Base-by-base conservation (phyloP, 1,139 yeast species). In the Kodamaea derodonti region DNA sequence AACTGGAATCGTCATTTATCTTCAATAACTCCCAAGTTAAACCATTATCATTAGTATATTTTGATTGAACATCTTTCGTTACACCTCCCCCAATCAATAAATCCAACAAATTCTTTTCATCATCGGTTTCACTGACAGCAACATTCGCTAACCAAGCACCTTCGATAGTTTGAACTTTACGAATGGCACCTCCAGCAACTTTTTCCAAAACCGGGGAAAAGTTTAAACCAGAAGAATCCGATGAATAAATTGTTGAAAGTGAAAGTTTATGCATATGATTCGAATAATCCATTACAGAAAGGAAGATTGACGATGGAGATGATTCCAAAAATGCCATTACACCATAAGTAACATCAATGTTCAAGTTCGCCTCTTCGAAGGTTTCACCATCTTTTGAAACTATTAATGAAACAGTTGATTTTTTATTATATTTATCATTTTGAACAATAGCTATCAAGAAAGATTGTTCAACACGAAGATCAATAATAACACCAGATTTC, bases 141-240 rank as follows among this genome's bases (percentile, higher is more conserved):
- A 50, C 48, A 43, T 74, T 75, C n/a, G 80, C 76, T 30, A 83
- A 52, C 81, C 87, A 75, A 14, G 78, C 76, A 11, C 94, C 94
- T 41, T 83, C 88, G 27, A 83, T 66, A n/a, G 70, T 70, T 42
- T 78, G 72, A 8, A 80, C 67, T 42, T 76, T 76, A 28, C 67
- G 69, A 15, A 80, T 51, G 14, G 70, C 65, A 15, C 65, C 66
- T 14, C 68, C 59, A 31, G 62, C 60, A 17, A 77, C 65, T 26
- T 69, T 55, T 6, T 69, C 74, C 30, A 77, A 50, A 8, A 74
- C 46, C 40, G 67, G 69, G 13, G 62, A 64, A 54, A 76, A 82
- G 34, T 65, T 67, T 28, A 76, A 51, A 2, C 95, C 94, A 3
- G 75, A 62, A 3, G 84, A 77, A 49, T 82, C 85, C 3, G 87